Evolutionary conservation across 345 rosid species (phyloP), one percentile per base, ranked within the genome.

Genomic region (Pistacia vera): DNA sequence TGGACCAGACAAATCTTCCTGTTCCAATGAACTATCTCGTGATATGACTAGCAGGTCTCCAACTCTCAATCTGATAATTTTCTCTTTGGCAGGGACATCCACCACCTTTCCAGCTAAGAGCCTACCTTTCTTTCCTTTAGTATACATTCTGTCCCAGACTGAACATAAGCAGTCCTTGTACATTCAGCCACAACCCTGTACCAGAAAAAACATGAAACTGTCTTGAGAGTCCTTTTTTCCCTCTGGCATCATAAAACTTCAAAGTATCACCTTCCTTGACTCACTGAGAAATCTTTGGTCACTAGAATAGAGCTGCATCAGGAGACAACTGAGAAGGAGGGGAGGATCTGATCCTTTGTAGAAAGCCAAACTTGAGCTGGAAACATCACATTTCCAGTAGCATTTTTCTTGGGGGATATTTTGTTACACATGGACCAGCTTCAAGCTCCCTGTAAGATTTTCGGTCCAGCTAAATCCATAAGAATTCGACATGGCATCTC

Each of bases 401-500:
- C 89, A 81, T 83, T 80, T 85, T 81, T 87, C 81, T 89, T 78
- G 17, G 93, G n/a, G 87, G 33, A 84, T 67, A 91, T 68, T 85
- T 91, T 91, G 80, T 77, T 59, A 88, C 90, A 56, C 89, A 79
- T 2, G 91, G 95, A 69, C 93, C 93, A 56, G 90, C 74, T 82
- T 83, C 48, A 89, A 65, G 58, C 83, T 79, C 46, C 83, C 88
- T 0, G 93, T 91, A 58, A 87, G 68, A 91, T 87, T 80, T 91
- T 91, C 72, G 95, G 93, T 72, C 95, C 93, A 0, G 93, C 95
- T 83, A 91, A 82, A 83, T 91, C 95, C 91, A 89, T 91, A 75
- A 88, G 91, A 83, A 91, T 73, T 28, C 86, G 86, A 73, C 93
- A 91, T 64, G 90, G 93, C 11, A 61, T 82, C 86, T n/a, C 95